Evolutionary conservation across 495 filamentous ascomycete genomes (phyloP).

Genomic region (Penicillium nucicola): DNA sequence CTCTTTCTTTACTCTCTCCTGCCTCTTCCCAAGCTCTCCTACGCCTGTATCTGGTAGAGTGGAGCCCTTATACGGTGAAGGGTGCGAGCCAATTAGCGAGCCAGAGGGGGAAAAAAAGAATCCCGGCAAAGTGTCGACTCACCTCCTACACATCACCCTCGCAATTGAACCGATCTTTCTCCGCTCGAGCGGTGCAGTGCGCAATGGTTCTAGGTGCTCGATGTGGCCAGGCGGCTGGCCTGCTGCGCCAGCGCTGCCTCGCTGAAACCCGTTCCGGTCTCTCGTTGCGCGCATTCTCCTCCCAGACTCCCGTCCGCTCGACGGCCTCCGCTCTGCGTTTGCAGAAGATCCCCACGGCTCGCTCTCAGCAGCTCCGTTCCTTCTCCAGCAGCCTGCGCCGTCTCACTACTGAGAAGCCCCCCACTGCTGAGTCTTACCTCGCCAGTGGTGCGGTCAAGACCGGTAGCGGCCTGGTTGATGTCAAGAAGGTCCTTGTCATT

Average conservation of each 20-base stretch:
- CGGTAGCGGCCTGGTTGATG: slow-evolving; percentile 72
- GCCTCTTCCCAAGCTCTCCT: background rate
- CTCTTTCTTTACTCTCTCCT: background rate
- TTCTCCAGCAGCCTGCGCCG: slow-evolving; percentile 43
- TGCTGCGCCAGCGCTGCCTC: slow-evolving; percentile 46
- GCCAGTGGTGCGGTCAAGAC: slow-evolving; percentile 77
- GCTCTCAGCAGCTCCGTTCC: slow-evolving; percentile 44
- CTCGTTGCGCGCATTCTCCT: slow-evolving; percentile 41
- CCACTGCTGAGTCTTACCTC: slow-evolving; percentile 83
- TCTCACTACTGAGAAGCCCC: slow-evolving; percentile 58
- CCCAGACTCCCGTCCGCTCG: slow-evolving; percentile 33
- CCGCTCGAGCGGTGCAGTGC: slow-evolving; percentile 27
- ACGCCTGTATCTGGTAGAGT: slow-evolving; percentile 9
- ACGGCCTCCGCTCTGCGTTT: slow-evolving; percentile 35
- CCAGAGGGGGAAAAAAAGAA: slow-evolving; percentile 27
- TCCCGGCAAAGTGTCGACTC: slow-evolving; percentile 20
- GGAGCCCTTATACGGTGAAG: slow-evolving; percentile 28
- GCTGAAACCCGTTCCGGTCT: slow-evolving; percentile 39
- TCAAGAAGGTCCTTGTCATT: slow-evolving; percentile 93
- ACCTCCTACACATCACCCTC: slow-evolving; percentile 16
- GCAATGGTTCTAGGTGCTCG: slow-evolving; percentile 52
- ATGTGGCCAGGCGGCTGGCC: slow-evolving; percentile 46
- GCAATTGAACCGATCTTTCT: slow-evolving; percentile 23
- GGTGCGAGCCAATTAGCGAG: slow-evolving; percentile 24
- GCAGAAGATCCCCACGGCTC: slow-evolving; percentile 36